Conservation (phyloP, 2,329 filamentous ascomycete genomes). For the Juglanconis oblonga region DNA sequence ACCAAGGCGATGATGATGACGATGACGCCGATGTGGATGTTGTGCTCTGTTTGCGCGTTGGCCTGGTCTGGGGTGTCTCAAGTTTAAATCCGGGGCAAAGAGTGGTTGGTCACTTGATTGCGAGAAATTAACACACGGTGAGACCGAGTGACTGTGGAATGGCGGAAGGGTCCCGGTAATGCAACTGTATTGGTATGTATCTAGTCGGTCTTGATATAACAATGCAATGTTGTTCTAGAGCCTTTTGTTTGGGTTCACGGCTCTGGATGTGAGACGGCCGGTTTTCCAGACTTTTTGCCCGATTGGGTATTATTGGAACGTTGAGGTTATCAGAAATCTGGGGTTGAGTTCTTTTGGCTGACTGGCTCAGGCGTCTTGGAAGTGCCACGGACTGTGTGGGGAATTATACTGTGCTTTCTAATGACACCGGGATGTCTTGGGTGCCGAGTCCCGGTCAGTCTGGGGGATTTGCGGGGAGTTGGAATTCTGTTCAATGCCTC, state of each 20-base stretch:
- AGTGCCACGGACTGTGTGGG: neutral
- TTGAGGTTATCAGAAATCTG: neutral
- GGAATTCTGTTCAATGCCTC: neutral
- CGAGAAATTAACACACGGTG: neutral
- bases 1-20: neutral
- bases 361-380: neutral
- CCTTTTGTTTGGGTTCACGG: neutral
- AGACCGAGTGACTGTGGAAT: neutral
- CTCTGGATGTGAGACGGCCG: neutral
- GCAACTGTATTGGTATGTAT: neutral
- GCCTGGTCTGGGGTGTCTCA: neutral
- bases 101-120: neutral
- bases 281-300: neutral
- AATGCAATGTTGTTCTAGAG: neutral
- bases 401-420: neutral
- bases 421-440: neutral
- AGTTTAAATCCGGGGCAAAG: neutral
- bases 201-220: neutral
- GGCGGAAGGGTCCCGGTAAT: neutral
- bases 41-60: neutral
- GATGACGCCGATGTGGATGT: neutral
- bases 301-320: neutral
- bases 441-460: neutral
- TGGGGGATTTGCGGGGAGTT: constrained; percentile 11
- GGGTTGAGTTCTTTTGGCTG: neutral